Evolutionary conservation across 108 stramenopile species (phyloP), one percentile per base, ranked within the genome.

Genomic region (Pseudonitzschia delicatissima): DNA sequence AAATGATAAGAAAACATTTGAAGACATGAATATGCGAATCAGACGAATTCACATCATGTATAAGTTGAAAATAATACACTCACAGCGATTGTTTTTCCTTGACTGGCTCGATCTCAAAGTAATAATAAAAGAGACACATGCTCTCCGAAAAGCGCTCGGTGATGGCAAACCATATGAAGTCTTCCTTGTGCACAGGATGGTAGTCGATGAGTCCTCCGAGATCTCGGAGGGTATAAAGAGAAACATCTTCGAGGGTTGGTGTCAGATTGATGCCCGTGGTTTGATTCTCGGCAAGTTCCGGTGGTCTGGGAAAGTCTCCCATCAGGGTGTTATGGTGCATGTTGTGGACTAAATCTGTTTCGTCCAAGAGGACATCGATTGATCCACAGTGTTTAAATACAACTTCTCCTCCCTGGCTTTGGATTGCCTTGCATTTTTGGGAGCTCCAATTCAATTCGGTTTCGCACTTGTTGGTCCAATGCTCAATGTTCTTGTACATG

Each of bases 181-280:
- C 53, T 33, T 55, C 53, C 29, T 55, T 55, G 53, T 55, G 31
- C 11, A 31, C 17, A 6, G 2, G 2, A 21, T 48, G 9, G 3
- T 6, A 18, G 7, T 48, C 47, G 5, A 55, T 55, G n/a, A 55
- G 29, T 3, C 53, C 53, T 12, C 53, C 53, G 5, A 55, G n/a
- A 27, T 55, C 53, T 33, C 31, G 53, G 11, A 55, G n/a, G n/a
- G 53, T 51, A 33, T 55, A 55, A n/a, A 55, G 3, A 2, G 53
- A 27, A 27, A 55, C 53, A 27, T 55, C 53, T 2, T 55, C 27
- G 6, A 33, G 32, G 28, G 53, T 55, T n/a, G 53, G 53, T 7
- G 47, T 48, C 47, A 9, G 20, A 17, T n/a, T n/a, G n/a, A n/a
- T n/a, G n/a, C n/a, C n/a, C n/a, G n/a, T n/a, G 11, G 40, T 42